Conservation (phyloP, 768 basidiomycete species). For the Phaeotremella skinneri region DNA sequence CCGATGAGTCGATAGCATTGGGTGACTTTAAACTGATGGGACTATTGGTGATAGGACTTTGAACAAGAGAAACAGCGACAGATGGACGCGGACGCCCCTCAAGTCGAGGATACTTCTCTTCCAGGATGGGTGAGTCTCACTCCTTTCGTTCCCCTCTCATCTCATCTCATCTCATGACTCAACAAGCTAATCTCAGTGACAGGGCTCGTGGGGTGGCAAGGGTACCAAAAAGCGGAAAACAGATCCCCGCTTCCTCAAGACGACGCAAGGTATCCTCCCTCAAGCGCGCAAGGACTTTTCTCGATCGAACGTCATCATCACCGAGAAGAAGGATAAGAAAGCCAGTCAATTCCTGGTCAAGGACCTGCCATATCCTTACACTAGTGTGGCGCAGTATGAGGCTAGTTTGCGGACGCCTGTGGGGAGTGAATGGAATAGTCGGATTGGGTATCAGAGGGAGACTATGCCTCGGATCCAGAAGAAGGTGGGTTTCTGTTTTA, state of each 20-base stretch:
- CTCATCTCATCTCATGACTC: background rate
- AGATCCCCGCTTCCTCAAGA: conserved; percentile 66
- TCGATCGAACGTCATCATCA: conserved; percentile 88
- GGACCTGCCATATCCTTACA: conserved; percentile 92
- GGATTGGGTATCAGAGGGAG: conserved; percentile 60
- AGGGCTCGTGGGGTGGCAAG: conserved; percentile 90
- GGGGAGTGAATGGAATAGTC: conserved; percentile 90
- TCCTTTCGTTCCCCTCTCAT: conserved; percentile 2
- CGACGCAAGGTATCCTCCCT: conserved; percentile 76
- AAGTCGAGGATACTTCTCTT: conserved; percentile 80
- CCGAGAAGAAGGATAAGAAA: conserved; percentile 92
- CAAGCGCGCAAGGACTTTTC: conserved; percentile 75
- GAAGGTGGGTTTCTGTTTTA: conserved; percentile 60
- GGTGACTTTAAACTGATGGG: conserved; percentile 1
- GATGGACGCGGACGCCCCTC: conserved; percentile 81
- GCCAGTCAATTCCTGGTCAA: conserved; percentile 82
- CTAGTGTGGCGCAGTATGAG: conserved; percentile 88
- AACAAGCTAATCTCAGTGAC: background rate
- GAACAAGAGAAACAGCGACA: conserved; percentile 76
- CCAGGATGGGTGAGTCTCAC: conserved; percentile 80
- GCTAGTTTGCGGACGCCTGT: conserved; percentile 74
- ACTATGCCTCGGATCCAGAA: conserved; percentile 82
- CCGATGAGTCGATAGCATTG: background rate
- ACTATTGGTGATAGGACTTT: conserved; percentile 65
- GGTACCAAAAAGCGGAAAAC: conserved; percentile 64